A percentile compares a stretch with the other conserved stretches of the same genome.
phyloP scores from a whole-genome alignment of 371 early-diverging fungal species.

The Mucor piriformis region DNA sequence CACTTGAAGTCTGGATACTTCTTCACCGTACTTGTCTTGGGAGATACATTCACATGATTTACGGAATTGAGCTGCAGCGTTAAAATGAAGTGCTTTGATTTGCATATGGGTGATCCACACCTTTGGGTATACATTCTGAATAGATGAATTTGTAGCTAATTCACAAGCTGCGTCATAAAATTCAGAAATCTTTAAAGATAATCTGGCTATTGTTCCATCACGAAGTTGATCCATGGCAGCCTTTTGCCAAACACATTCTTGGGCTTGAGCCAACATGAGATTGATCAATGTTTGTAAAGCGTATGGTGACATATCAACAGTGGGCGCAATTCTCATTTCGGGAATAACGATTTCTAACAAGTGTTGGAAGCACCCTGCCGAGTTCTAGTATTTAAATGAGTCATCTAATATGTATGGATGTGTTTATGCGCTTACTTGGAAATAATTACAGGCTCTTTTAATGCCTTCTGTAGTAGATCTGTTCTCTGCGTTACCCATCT shows the following conservation, averaged over 20 bases:
- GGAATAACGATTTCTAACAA: constrained; percentile 60
- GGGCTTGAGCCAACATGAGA: constrained; percentile 89
- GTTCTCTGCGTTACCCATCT: constrained; percentile 72
- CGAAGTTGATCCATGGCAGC: constrained; percentile 80
- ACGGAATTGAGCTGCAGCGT: constrained; percentile 78
- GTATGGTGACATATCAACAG: constrained; percentile 59
- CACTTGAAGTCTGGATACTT: constrained; percentile 73
- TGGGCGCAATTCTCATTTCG: constrained; percentile 58
- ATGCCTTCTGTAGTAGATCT: constrained; percentile 73
- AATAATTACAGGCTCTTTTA: constrained; percentile 76
- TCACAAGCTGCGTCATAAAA: constrained; percentile 73
- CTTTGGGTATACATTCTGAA: constrained; percentile 50
- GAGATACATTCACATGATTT: constrained; percentile 75
- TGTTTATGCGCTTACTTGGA: constrained; percentile 75
- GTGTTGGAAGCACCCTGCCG: constrained; percentile 83
- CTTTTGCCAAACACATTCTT: constrained; percentile 88
- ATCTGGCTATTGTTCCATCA: constrained; percentile 73
- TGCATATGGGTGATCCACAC: constrained; percentile 71
- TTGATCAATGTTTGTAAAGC: constrained; percentile 67
- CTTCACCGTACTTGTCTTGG: constrained; percentile 83
- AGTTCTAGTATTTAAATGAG: constrained; percentile 41
- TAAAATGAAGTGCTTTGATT: constrained; percentile 72
- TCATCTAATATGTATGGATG: no score
- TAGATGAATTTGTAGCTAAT: constrained; percentile 58
- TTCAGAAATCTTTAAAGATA: constrained; percentile 77